Evolutionary conservation across 106 monocot genomes (phyloP).

Genomic region (Dendrobium officinale): DNA sequence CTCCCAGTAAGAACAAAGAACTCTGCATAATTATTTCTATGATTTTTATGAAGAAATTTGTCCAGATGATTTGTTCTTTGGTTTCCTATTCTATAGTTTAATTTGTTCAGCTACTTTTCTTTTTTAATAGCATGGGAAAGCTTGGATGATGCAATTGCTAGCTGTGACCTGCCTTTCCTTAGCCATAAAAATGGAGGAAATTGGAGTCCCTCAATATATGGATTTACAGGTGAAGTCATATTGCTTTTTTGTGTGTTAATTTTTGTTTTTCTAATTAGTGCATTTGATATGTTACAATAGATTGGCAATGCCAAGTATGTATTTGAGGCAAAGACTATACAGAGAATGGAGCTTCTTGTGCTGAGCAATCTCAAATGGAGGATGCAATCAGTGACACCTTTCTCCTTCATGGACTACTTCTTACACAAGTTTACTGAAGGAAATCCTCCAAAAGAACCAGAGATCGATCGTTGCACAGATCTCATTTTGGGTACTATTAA

Average conservation of each 20-base stretch:
- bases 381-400: conserved; percentile 66
- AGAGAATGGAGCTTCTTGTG: conserved; percentile 70
- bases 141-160: conserved; percentile 70
- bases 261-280: neutral
- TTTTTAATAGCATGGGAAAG: conserved; percentile 36
- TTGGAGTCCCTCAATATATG: conserved; percentile 37
- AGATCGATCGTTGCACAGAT: conserved; percentile 21
- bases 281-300: conserved; percentile 13
- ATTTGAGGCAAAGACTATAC: conserved; percentile 55
- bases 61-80: neutral
- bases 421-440: conserved; percentile 30
- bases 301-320: conserved; percentile 35
- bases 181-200: conserved; percentile 78
- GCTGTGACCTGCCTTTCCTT: conserved; percentile 75
- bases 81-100: neutral
- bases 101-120: neutral
- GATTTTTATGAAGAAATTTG: too few species aligned
- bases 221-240: conserved; percentile 49
- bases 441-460: conserved; percentile 6
- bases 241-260: neutral
- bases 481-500: conserved; percentile 35
- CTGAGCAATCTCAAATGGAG: conserved; percentile 60
- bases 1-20: conserved; percentile 44
- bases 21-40: too few species aligned
- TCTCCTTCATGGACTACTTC: conserved; percentile 60